Percentiles rank a stretch among this genome's conserved stretches.
These are phyloP conservation scores for Aspergillus piperis DNA, from an alignment of 2,329 filamentous ascomycete species.

Conservation along the genomic window DNA sequence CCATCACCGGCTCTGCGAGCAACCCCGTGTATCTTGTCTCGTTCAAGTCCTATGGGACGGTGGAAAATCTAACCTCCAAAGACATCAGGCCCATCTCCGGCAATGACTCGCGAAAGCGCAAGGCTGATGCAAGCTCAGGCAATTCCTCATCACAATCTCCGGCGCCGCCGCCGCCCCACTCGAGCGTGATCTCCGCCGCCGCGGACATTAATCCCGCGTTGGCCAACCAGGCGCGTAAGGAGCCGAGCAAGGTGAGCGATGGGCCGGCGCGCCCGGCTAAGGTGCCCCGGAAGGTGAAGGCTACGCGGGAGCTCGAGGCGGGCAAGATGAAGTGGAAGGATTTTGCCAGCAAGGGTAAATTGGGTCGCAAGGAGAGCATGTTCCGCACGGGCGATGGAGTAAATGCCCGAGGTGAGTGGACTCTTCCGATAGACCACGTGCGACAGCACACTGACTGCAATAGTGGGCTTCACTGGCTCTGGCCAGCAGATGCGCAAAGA, in stretches of 20 bases:
- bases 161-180: conserved; percentile 43
- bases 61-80: conserved; percentile 76
- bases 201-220: conserved; percentile 67
- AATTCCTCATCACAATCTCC: conserved; percentile 47
- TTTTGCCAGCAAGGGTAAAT: conserved; percentile 73
- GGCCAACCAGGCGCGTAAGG: conserved; percentile 64
- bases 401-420: conserved; percentile 72
- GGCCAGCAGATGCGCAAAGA: conserved; percentile 97
- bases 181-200: conserved; percentile 65
- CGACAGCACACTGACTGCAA: conserved; percentile 22
- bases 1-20: conserved; percentile 87
- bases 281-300: conserved; percentile 76
- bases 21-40: conserved; percentile 92
- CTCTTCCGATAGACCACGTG: conserved; percentile 5
- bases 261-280: conserved; percentile 63
- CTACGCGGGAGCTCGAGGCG: conserved; percentile 86
- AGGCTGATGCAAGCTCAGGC: conserved; percentile 74
- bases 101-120: conserved; percentile 73
- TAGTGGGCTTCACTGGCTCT: conserved; percentile 95
- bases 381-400: conserved; percentile 88
- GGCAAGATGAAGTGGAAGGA: conserved; percentile 95
- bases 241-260: conserved; percentile 64
- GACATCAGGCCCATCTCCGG: conserved; percentile 76
- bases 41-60: conserved; percentile 83
- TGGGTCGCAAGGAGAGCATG: conserved; percentile 91